Base-by-base conservation (phyloP, 2,329 filamentous ascomycete species). In the Hypoxylon sp. region DNA sequence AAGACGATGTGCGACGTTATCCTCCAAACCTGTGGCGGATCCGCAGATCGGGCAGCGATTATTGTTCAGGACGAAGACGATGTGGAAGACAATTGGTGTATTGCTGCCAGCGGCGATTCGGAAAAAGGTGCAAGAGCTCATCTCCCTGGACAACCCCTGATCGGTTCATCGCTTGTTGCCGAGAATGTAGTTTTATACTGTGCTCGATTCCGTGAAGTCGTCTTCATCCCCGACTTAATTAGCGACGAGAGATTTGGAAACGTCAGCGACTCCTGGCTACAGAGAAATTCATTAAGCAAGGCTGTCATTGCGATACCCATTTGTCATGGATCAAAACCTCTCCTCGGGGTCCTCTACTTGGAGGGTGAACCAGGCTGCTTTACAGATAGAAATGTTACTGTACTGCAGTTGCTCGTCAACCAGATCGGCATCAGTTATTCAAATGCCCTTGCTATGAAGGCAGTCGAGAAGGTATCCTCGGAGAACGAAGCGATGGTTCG, bases 1-100 rank as follows among this genome's bases (percentile, higher is more conserved):
- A 90, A 91, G 74, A 94, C 92, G 46, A 93, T 95, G 89, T 93
- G 91, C 73, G 90, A 93, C 68, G 92, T 94, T 69, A 93, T 94
- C 53, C 80, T 94, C 26, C 91, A 94, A 72, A 93, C 91, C 0
- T 94, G 91, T 57, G 92, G 91, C 42, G 87, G 88, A 33, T 85
- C 88, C 6, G 91, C 91, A 8, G 91, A 91, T 1, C 83, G 91
- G 5, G 92, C 91, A 17, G 92, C 91, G 13, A 92, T 95, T 59
- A 85, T 94, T 22, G 88, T 94, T 8, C 89, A 92, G 73, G 91
- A 92, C 63, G 87, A 90, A 50, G 87, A 88, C 42, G 81, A 83
- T 3, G 79, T 87, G 42, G 81, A 83, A 3, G 80, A 82, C n/a
- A 82, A 82, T 31, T 94, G 92, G 91, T 91, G 87, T 71, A 88